Base-by-base conservation (phyloP, 1,139 yeast species). In the Yamadazyma diddensiae region DNA sequence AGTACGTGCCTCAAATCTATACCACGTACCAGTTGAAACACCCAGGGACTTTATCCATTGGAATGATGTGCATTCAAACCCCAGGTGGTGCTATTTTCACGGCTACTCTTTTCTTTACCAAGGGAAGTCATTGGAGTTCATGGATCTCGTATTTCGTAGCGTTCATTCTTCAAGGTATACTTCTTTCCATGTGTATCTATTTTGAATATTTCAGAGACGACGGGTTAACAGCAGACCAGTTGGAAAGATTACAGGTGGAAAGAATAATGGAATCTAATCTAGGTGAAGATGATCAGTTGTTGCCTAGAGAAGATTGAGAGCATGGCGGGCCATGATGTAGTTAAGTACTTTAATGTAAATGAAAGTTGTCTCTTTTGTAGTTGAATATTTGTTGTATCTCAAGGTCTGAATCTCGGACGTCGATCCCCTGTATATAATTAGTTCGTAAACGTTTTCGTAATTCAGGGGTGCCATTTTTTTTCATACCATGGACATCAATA, bases 81-180 rank as follows among this genome's bases (percentile, higher is more conserved):
- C 96, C 96, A 0, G 96, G 96, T 10, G 95, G 95, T 16, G 82
- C 75, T 46, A 41, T 84, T 2, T 86, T 92, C 80, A 75, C 94
- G 0, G 70, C 77, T 11, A 78, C 86, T 3, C 61, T 87, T 35
- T 82, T 77, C 35, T 59, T 75, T 38, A 76, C 90, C 29, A 82
- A 83, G 28, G 94, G 88, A 2, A 77, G 92, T 1, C 77, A 77
- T 41, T 86, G 95, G 95, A 82, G 94, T 45, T 78, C 90, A 6
- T 86, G 94, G 94, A 57, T 85, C 21, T 85, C 94, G 5, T 83
- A 81, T 48, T 68, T 84, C 31, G 73, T 82, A 0, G 90, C 94
- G 0, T 92, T 92, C 0, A 45, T 62, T 3, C 55, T 83, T 17
- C 95, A 87, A 56, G 77, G 82, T 0, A 38, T 41, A 5, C 38